These are phyloP conservation scores for Quercus phellos DNA, from an alignment of 331 rosid species.

Conservation along the genomic window DNA sequence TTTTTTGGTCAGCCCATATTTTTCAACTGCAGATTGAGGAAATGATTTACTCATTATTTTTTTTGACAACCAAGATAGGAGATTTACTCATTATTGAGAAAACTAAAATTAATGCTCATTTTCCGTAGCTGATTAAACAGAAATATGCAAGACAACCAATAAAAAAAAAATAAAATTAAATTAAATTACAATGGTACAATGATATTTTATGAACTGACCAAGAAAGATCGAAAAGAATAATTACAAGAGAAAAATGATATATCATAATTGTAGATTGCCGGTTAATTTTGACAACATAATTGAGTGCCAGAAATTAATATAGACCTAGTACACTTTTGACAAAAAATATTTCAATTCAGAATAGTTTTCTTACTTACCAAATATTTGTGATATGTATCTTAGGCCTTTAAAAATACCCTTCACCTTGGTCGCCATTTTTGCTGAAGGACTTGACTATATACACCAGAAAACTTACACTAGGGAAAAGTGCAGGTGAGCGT, in stretches of 20 bases:
- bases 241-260: background rate
- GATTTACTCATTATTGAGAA: background rate
- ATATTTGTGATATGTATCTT: constrained; percentile 67
- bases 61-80: too few species aligned
- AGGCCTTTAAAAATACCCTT: constrained; percentile 86
- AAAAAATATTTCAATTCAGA: background rate
- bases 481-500: background rate
- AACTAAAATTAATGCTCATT: background rate
- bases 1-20: background rate
- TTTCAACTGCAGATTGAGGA: background rate
- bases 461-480: constrained; percentile 10
- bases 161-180: background rate
- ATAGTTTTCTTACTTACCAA: constrained; percentile 43
- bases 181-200: too few species aligned
- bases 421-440: constrained; percentile 51
- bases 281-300: background rate
- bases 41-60: background rate
- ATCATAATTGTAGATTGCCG: background rate
- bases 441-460: constrained; percentile 10
- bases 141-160: background rate
- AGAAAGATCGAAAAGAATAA: too few species aligned
- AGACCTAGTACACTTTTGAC: background rate
- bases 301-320: background rate
- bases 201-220: too few species aligned
- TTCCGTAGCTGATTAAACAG: background rate